These are phyloP conservation scores for Martensiomyces pterosporus DNA, from an alignment of 192 early-diverging fungal species.

Conservation along the genomic window DNA sequence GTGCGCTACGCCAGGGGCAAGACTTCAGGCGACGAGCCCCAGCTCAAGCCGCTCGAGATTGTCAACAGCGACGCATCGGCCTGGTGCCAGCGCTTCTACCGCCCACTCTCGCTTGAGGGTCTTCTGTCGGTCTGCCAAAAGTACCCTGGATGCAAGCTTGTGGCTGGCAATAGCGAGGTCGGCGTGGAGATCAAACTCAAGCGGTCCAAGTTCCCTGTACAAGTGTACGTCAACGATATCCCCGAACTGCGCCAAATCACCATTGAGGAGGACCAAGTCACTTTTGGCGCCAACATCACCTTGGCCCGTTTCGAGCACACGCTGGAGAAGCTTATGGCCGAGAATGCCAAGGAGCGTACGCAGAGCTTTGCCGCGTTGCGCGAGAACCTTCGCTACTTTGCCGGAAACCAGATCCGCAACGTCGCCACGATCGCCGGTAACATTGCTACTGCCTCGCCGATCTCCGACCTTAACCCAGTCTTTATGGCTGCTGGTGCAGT, in stretches of 20 bases:
- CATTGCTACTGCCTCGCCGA: conserved; percentile 83
- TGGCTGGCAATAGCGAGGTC: conserved; percentile 79
- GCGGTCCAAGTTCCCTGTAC: conserved; percentile 57
- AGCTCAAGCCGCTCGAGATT: conserved; percentile 22
- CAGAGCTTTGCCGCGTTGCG: conserved; percentile 64
- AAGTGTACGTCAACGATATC: conserved; percentile 66
- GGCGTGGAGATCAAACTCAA: conserved; percentile 80
- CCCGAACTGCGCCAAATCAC: conserved; percentile 57
- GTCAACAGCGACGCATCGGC: conserved; percentile 2
- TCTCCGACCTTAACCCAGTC: conserved; percentile 85
- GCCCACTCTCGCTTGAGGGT: conserved; percentile 52
- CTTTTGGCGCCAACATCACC: conserved; percentile 66
- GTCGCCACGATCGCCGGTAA: conserved; percentile 83
- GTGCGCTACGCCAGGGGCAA: conserved; percentile 51
- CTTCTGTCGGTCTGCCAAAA: conserved; percentile 52
- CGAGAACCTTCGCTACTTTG: conserved; percentile 75
- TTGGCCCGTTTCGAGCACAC: conserved; percentile 53
- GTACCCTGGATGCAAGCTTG: conserved; percentile 68
- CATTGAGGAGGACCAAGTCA: conserved; percentile 30
- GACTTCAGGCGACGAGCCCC: conserved; percentile 10
- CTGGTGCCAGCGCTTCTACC: conserved; percentile 43
- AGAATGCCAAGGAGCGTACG: conserved; percentile 36
- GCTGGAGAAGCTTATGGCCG: conserved; percentile 8
- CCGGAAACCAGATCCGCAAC: conserved; percentile 81
- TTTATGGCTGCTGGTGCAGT: conserved; percentile 63